phyloP scores from a whole-genome alignment of 2,329 filamentous ascomycete species.

The Penicillium sp. region DNA sequence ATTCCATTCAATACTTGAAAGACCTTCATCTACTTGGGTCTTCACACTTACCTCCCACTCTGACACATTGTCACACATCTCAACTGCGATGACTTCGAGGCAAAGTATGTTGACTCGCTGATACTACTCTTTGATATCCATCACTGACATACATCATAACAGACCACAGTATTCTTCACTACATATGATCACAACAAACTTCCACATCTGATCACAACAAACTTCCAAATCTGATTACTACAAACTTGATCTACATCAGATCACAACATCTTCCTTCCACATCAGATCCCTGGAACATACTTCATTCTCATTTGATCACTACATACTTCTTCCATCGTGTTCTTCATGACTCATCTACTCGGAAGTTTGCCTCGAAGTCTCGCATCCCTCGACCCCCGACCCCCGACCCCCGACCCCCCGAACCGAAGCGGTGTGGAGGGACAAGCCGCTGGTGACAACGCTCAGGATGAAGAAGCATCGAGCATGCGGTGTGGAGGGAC shows the following conservation, averaged over 20 bases:
- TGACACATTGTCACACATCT: neutral
- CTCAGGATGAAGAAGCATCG: neutral
- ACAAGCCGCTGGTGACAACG: neutral
- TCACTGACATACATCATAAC: neutral
- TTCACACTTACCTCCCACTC: neutral
- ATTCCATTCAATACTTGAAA: neutral
- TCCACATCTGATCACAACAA: neutral
- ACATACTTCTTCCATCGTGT: neutral
- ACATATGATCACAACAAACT: no score
- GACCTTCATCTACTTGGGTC: neutral
- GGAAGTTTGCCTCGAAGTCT: constrained; percentile 1
- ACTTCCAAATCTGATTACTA: neutral
- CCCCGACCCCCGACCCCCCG: neutral
- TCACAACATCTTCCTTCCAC: neutral
- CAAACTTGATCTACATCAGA: neutral
- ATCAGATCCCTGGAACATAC: no score
- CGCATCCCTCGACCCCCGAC: no score
- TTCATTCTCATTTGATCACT: neutral
- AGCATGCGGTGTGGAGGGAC: neutral
- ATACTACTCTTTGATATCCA: neutral
- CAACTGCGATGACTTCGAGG: neutral
- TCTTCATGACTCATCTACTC: neutral
- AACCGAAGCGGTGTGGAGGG: neutral
- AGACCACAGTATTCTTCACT: neutral
- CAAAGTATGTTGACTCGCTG: neutral